Base-by-base conservation (phyloP, 2,329 filamentous ascomycete species). In the Bipolaris cookei region DNA sequence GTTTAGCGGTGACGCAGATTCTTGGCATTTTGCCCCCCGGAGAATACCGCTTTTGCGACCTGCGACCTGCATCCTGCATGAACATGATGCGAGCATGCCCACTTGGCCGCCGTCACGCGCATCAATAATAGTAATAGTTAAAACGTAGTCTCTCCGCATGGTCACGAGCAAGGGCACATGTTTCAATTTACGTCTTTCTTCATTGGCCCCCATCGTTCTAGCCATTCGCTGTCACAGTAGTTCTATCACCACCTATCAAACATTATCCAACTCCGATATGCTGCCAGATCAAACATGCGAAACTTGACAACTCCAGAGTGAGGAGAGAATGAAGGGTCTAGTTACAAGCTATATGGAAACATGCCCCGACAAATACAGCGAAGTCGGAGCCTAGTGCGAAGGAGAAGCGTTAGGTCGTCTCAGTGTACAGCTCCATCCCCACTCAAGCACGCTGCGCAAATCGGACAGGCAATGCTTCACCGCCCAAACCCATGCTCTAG, bases 371-470 rank as follows among this genome's bases (percentile, higher is more conserved):
- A 28, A 56, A 56, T 20, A 37, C 42, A 52, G 45, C 34, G 20
- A 53, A 48, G 30, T 46, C 49, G 43, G 42, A 46, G 35, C 30
- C 37, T 56, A 47, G 49, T 53, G 49, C 42, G 47, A 38, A 58
- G 44, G 42, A 56, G 54, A 58, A 56, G 45, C 48, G 41, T 65
- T 65, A 63, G 47, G 65, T 67, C 65, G 59, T 69, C 61, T 64
- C 65, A 62, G 56, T 64, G 53, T 64, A 54, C 67, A 70, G 62
- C 61, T 65, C 68, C 67, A 71, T 37, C 66, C 68, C 59, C 67
- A 73, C 25, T 72, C 70, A 37, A 73, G 53, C 52, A 62, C 63
- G 45, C 50, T 59, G 48, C 54, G 49, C 53, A 71, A 52, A 37
- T 63, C 57, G 16, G 43, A 55, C 41, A 65, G 51, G 58, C 54